Base-by-base conservation (phyloP, 2,329 filamentous ascomycete genomes). In the Rhynchosporium graminicola region DNA sequence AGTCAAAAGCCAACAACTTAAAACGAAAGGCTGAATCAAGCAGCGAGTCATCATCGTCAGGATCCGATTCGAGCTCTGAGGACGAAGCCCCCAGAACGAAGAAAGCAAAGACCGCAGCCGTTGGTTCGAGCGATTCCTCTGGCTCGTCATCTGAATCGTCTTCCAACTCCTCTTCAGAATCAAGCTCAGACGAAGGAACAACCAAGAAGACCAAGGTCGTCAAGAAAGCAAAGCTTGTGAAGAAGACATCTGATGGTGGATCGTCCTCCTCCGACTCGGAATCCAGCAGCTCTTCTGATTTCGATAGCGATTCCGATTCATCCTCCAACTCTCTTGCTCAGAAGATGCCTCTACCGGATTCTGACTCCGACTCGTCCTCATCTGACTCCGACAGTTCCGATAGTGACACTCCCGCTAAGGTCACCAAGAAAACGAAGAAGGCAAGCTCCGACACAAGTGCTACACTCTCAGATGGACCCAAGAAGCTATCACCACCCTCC, bases 1-100 rank as follows among this genome's bases (percentile, higher is more conserved):
- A 71, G 61, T 65, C 64, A 38, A 75, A 73, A 50, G 65, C 70
- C 57, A 81, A 82, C 36, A 76, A 76, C 1, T 71, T 83, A 63
- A 88, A 88, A 71, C 80, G 84, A 43, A 83, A 85, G 77, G 83
- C 83, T 7, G 75, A 77, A 70, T 68, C 73, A 20, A 77, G 74
- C 66, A 75, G 74, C 47, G 73, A 73, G 13, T 76, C 76, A 0
- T 74, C 75, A 38, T 70, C 75, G 28, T 70, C 69, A 2, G 76
- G 75, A 59, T 78, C 77, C 10, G 75, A 76, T 61, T 81, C 80
- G 20, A 77, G 76, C 66, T 80, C 78, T 8, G 79, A 81, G 45
- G 78, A 78, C 46, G 77, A 81, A 62, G 76, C 76, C 40, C 82
- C 80, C 3, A 77, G 78, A 63, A 67, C 76, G 31, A 87, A 87